These are phyloP conservation scores for Hemileccinum rubropunctum DNA, from an alignment of 768 basidiomycete genomes.

Conservation along the genomic window DNA sequence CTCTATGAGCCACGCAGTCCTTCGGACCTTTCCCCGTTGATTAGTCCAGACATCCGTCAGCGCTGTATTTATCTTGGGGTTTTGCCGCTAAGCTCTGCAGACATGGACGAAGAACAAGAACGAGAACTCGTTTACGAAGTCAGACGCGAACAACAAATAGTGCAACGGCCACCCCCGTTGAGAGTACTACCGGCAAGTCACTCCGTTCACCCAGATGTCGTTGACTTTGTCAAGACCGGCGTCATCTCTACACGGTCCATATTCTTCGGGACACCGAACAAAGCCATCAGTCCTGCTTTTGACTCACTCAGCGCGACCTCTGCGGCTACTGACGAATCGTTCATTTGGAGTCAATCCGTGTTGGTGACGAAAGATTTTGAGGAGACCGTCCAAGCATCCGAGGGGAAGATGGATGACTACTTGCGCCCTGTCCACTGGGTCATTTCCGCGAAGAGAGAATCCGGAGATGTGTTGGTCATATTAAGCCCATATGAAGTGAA, in stretches of 20 bases:
- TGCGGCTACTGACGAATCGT: slow-evolving; percentile 12
- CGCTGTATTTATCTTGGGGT: slow-evolving; percentile 7
- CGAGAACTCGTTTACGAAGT: slow-evolving; percentile 42
- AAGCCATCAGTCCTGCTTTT: slow-evolving; percentile 17
- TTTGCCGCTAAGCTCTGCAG: background rate
- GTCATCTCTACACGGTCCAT: slow-evolving; percentile 4
- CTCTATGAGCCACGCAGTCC: background rate
- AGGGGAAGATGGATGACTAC: slow-evolving; percentile 5
- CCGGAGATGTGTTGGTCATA: slow-evolving; percentile 28
- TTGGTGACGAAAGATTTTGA: slow-evolving; percentile 10
- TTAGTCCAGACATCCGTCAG: background rate
- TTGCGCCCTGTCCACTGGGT: slow-evolving; percentile 23
- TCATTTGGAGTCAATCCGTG: slow-evolving; percentile 13
- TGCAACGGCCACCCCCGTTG: slow-evolving; percentile 33
- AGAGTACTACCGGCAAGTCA: slow-evolving; percentile 20
- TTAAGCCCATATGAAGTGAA: slow-evolving; percentile 42
- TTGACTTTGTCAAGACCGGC: slow-evolving; percentile 27
- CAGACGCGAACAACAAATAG: slow-evolving; percentile 36
- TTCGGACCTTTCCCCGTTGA: background rate
- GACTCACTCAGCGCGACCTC: slow-evolving; percentile 1
- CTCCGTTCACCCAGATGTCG: slow-evolving; percentile 2
- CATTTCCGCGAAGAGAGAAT: slow-evolving; percentile 1
- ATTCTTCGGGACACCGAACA: slow-evolving; percentile 1
- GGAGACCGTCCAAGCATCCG: background rate
- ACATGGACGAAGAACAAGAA: slow-evolving; percentile 33